A percentile compares a stretch with the other conserved stretches of the same genome.
Evolutionary conservation across 176 grass and related monocot genomes (phyloP).

Genomic region (Coix lacrymajobi): DNA sequence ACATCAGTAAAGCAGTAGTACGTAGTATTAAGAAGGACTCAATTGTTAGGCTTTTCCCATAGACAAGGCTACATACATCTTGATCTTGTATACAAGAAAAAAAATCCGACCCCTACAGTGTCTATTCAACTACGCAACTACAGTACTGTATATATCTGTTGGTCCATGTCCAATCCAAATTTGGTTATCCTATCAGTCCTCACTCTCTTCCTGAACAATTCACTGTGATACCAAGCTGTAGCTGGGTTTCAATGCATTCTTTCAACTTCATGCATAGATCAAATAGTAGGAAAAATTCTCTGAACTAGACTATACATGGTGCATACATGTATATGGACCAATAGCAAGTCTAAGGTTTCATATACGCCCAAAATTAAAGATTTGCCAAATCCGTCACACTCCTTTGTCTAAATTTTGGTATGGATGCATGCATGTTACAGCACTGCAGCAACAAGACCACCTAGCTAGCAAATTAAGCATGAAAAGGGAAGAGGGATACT

Average conservation of each 20-base stretch:
- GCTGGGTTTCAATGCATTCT: neutral
- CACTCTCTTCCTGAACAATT: neutral
- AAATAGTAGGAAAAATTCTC: neutral
- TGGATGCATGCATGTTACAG: conserved; percentile 28
- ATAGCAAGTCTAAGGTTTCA: neutral
- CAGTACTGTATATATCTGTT: neutral
- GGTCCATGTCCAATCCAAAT: neutral
- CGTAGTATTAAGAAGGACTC: neutral
- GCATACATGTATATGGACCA: neutral
- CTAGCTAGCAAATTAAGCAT: neutral
- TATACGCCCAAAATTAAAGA: neutral
- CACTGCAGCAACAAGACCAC: conserved; percentile 8
- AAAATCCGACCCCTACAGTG: neutral
- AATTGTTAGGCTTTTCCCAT: neutral
- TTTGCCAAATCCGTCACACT: neutral
- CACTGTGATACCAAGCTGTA: neutral
- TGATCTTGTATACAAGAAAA: neutral
- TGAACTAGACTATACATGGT: neutral
- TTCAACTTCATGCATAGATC: neutral
- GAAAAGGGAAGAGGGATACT: neutral
- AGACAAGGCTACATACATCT: conserved; percentile 3
- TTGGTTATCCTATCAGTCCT: neutral
- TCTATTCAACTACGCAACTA: neutral
- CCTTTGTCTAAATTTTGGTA: neutral
- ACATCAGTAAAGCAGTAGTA: neutral